Evolutionary conservation across 345 rosid genomes (phyloP).

Genomic region (Chamaenerion angustifolium): DNA sequence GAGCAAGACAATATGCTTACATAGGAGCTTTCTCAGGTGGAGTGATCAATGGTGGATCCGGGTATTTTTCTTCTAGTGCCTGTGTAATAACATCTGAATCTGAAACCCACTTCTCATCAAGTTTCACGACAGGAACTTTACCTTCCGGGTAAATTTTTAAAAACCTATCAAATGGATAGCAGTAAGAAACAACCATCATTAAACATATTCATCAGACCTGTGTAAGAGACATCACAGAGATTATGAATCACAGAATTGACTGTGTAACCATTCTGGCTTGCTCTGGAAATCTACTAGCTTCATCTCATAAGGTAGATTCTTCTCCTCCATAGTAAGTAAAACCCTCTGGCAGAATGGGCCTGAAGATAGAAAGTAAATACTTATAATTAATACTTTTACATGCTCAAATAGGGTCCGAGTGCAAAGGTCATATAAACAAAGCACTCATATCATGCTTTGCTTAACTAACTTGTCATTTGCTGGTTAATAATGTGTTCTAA

Average conservation of each 20-base stretch:
- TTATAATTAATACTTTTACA: no score
- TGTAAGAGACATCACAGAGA: neutral
- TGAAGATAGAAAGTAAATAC: slow-evolving; percentile 12
- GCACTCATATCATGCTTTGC: no score
- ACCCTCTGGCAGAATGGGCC: slow-evolving; percentile 95
- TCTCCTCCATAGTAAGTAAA: slow-evolving; percentile 76
- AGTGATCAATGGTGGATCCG: slow-evolving; percentile 60
- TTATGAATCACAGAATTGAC: neutral
- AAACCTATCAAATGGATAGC: slow-evolving; percentile 37
- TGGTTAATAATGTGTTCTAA: no score
- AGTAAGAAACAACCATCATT: neutral
- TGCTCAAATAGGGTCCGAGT: no score
- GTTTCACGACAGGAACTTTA: slow-evolving; percentile 72
- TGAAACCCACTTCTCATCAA: slow-evolving; percentile 84
- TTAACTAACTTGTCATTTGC: no score
- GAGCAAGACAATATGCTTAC: slow-evolving; percentile 23
- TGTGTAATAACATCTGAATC: slow-evolving; percentile 90
- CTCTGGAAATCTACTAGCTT: slow-evolving; percentile 70
- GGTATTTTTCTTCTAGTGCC: slow-evolving; percentile 71
- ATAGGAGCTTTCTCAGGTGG: slow-evolving; percentile 79
- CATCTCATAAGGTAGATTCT: slow-evolving; percentile 71
- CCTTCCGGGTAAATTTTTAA: slow-evolving; percentile 73
- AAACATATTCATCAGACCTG: no score
- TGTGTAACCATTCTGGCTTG: slow-evolving; percentile 79
- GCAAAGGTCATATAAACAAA: no score